Conservation (phyloP, 2,329 filamentous ascomycete species). For the Pseudogymnoascus destructans region DNA sequence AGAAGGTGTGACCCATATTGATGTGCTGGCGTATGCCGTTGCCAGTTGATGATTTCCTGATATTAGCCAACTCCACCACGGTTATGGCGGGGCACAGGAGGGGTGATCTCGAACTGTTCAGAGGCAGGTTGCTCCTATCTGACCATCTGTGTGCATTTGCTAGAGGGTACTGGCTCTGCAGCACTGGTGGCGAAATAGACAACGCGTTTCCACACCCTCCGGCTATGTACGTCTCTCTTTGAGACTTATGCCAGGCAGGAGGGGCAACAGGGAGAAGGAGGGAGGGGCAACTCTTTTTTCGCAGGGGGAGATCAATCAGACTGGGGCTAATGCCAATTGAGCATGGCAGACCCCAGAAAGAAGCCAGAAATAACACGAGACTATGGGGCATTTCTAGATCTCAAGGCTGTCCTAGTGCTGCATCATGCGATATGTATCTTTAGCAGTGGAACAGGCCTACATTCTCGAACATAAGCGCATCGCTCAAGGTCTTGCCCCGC, state of each 20-base stretch:
- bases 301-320: conserved; percentile 4
- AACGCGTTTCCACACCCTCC: conserved; percentile 8
- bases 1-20: conserved; percentile 54
- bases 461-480: conserved; percentile 7
- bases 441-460: background rate
- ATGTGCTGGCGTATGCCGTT: conserved; percentile 78
- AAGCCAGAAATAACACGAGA: conserved; percentile 7
- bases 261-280: background rate
- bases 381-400: conserved; percentile 3
- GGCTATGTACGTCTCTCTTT: conserved; percentile 1
- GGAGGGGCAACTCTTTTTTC: background rate
- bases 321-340: conserved; percentile 4
- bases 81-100: conserved; percentile 29
- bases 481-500: conserved; percentile 6
- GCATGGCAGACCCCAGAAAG: conserved; percentile 1
- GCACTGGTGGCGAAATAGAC: conserved; percentile 24
- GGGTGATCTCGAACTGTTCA: conserved; percentile 25
- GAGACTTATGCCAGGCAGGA: background rate
- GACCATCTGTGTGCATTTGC: conserved; percentile 22
- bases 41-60: conserved; percentile 63
- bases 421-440: conserved; percentile 8
- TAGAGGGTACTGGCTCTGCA: conserved; percentile 22
- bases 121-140: conserved; percentile 15
- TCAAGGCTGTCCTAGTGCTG: background rate
- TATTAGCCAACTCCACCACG: conserved; percentile 50